These are phyloP conservation scores for Acorus calamus DNA, from an alignment of 106 monocot species.

Conservation along the genomic window DNA sequence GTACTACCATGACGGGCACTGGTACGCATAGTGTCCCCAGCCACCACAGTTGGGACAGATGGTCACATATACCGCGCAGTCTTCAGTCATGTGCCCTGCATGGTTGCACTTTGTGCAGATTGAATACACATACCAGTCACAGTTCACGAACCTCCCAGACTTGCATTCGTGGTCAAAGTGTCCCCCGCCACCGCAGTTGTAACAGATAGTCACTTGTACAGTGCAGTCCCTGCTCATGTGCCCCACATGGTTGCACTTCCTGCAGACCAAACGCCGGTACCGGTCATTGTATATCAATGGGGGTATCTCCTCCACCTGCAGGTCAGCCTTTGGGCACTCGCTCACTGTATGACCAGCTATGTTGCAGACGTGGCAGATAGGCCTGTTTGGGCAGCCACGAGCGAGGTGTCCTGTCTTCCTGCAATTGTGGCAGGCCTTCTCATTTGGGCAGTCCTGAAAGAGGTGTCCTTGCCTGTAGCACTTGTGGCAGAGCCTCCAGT, in stretches of 20 bases:
- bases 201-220: constrained; percentile 25
- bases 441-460: constrained; percentile 58
- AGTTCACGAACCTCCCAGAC: constrained; percentile 29
- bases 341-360: constrained; percentile 65
- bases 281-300: constrained; percentile 32
- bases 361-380: constrained; percentile 72
- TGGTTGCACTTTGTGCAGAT: constrained; percentile 53
- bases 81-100: constrained; percentile 47
- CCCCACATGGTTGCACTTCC: constrained; percentile 54
- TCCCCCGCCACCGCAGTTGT: constrained; percentile 50
- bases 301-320: constrained; percentile 27
- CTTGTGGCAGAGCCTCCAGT: constrained; percentile 64
- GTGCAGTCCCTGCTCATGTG: constrained; percentile 48
- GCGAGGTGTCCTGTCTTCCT: constrained; percentile 72
- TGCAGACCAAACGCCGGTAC: constrained; percentile 32
- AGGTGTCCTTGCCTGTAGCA: constrained; percentile 67
- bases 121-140: constrained; percentile 24
- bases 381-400: constrained; percentile 57
- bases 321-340: constrained; percentile 40
- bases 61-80: constrained; percentile 23
- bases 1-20: constrained; percentile 42
- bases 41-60: constrained; percentile 57
- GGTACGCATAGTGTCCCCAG: constrained; percentile 43
- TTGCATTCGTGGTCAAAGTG: constrained; percentile 56
- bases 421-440: constrained; percentile 81